phyloP scores from a whole-genome alignment of 164 flowering plant genomes.

The Chloranthus sessilifolius region DNA sequence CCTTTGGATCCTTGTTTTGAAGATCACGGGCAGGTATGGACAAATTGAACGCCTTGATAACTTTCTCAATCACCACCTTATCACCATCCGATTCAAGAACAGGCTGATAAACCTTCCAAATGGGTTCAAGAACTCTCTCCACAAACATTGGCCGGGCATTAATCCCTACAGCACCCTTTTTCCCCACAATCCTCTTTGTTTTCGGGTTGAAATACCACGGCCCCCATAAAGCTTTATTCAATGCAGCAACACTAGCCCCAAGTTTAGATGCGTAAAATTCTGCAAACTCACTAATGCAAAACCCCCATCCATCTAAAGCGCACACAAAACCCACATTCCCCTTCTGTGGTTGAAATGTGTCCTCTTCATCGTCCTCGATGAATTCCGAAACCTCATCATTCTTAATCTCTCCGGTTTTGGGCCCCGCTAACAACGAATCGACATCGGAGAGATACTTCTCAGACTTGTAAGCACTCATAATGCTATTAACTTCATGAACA shows the following conservation, averaged over 20 bases:
- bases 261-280: constrained; percentile 69
- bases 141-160: constrained; percentile 82
- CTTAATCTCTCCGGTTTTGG: constrained; percentile 32
- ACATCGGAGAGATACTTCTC: constrained; percentile 91
- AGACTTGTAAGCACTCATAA: constrained; percentile 71
- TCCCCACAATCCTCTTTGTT: constrained; percentile 80
- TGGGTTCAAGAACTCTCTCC: constrained; percentile 80
- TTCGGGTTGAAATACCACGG: constrained; percentile 58
- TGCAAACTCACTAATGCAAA: constrained; percentile 59
- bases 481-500: constrained; percentile 82
- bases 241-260: constrained; percentile 48
- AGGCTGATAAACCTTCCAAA: constrained; percentile 75
- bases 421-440: constrained; percentile 61
- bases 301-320: constrained; percentile 97
- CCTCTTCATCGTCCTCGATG: constrained; percentile 83
- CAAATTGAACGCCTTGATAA: constrained; percentile 59
- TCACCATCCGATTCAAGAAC: constrained; percentile 61
- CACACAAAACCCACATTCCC: constrained; percentile 92
- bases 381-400: constrained; percentile 47
- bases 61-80: constrained; percentile 60
- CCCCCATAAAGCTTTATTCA: constrained; percentile 81
- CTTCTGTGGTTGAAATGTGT: constrained; percentile 84
- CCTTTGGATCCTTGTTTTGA: constrained; percentile 75
- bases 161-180: constrained; percentile 52
- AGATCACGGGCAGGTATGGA: constrained; percentile 70